These are phyloP conservation scores for Fusarium keratoplasticum DNA, from an alignment of 2,329 filamentous ascomycete species.

Conservation along the genomic window DNA sequence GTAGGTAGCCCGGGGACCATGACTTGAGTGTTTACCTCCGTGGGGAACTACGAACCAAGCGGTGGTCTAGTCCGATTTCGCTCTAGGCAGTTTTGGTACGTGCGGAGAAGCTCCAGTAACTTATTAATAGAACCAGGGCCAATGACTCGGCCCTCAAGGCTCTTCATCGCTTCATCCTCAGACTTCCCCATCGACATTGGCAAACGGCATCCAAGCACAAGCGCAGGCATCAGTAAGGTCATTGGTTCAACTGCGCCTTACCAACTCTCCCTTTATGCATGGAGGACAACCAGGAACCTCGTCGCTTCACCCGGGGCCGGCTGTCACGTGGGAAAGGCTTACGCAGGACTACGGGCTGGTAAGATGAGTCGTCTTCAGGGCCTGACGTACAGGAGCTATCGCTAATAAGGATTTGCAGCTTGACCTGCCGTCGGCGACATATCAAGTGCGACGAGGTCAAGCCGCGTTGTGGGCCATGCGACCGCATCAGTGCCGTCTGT, in stretches of 20 bases:
- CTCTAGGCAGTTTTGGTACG: background rate
- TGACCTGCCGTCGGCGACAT: constrained; percentile 24
- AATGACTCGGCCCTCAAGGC: background rate
- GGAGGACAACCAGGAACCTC: constrained; percentile 45
- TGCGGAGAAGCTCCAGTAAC: background rate
- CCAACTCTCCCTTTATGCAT: constrained; percentile 62
- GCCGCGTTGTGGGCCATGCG: constrained; percentile 18
- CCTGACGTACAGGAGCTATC: too few relatives aligned
- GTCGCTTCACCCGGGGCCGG: constrained; percentile 16
- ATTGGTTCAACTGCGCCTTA: background rate
- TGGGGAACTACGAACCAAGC: background rate
- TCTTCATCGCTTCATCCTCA: background rate
- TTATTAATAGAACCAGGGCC: background rate
- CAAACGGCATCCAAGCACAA: background rate
- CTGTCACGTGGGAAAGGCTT: constrained; percentile 29
- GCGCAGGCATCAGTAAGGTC: background rate
- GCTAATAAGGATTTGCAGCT: background rate
- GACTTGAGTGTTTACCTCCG: too few relatives aligned
- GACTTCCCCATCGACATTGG: background rate
- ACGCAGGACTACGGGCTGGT: constrained; percentile 25
- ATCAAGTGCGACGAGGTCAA: constrained; percentile 27
- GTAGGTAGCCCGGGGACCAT: background rate
- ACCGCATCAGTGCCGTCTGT: constrained; percentile 38
- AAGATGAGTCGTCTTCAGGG: too few relatives aligned
- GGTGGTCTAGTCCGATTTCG: background rate